Conservation (phyloP, 129 eudicot species). For the Heracleum sosnowskyi region DNA sequence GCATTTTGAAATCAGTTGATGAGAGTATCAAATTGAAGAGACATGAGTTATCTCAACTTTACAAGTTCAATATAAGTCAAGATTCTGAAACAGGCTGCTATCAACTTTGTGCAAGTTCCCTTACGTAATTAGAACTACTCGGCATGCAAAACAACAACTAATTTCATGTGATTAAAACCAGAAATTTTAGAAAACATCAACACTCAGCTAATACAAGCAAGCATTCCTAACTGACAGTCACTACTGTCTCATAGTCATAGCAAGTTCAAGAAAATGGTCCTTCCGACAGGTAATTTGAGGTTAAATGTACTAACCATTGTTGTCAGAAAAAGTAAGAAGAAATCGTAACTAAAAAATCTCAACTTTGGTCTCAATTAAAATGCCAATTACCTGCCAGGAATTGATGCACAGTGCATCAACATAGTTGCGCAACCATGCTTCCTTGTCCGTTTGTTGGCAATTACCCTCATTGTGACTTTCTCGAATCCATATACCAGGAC, state of each 20-base stretch:
- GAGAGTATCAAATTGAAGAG: too few relatives aligned
- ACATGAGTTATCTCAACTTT: too few relatives aligned
- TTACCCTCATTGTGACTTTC: conserved; percentile 23
- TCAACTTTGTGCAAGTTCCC: too few relatives aligned
- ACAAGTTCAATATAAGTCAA: too few relatives aligned
- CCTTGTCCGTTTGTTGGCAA: conserved; percentile 19
- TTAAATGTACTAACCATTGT: background rate
- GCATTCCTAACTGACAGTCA: background rate
- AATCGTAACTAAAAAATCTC: background rate
- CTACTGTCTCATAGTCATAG: background rate
- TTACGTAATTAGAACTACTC: too few relatives aligned
- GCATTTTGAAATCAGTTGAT: too few relatives aligned
- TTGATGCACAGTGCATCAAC: conserved; percentile 72
- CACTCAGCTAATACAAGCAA: background rate
- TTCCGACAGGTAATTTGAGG: background rate
- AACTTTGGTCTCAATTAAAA: too few relatives aligned
- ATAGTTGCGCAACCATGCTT: conserved; percentile 69
- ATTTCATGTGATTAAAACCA: background rate
- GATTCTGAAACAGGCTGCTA: too few relatives aligned
- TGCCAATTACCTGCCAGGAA: conserved; percentile 83
- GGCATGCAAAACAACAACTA: too few relatives aligned
- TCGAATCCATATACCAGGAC: conserved; percentile 58
- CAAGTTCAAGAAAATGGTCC: background rate
- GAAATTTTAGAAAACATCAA: background rate
- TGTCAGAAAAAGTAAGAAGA: background rate